phyloP scores from a whole-genome alignment of 2,329 filamentous ascomycete genomes.

The Teratosphaeriaceae sp. region DNA sequence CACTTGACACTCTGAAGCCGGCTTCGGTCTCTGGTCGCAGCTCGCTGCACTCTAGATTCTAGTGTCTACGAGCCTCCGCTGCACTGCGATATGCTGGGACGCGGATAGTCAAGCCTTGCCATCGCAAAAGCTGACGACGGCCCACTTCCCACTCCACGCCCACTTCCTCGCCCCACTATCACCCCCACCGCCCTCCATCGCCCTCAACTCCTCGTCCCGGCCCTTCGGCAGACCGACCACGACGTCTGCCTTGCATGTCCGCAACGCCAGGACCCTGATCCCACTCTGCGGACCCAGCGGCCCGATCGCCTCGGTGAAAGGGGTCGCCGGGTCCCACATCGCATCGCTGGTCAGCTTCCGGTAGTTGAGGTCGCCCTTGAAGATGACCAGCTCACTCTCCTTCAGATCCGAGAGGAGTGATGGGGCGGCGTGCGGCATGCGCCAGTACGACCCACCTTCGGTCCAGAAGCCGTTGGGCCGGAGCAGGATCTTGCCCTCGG shows the following conservation, averaged over 20 bases:
- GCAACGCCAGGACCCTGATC: conserved; percentile 74
- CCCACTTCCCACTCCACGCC: conserved; percentile 96
- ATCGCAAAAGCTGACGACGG: conserved; percentile 78
- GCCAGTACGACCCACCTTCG: conserved; percentile 78
- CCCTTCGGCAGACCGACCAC: conserved; percentile 81
- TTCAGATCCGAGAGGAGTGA: conserved; percentile 71
- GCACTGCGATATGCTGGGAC: no score
- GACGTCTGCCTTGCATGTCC: conserved; percentile 95
- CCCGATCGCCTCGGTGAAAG: conserved; percentile 78
- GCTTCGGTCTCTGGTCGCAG: no score
- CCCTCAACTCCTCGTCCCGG: conserved; percentile 49
- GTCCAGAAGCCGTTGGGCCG: conserved; percentile 92
- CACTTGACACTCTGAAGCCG: no score
- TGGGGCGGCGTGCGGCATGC: conserved; percentile 62
- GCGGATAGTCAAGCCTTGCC: conserved; percentile 54
- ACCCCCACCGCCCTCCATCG: conserved; percentile 12
- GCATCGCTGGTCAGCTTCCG: conserved; percentile 87
- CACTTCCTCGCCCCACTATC: conserved; percentile 58
- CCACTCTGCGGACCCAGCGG: conserved; percentile 76
- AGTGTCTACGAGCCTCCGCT: no score
- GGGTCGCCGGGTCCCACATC: conserved; percentile 79
- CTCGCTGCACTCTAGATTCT: no score
- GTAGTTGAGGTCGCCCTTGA: conserved; percentile 98
- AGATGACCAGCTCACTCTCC: conserved; percentile 79
- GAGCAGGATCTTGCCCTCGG: conserved; percentile 75